Base-by-base conservation (phyloP, 2,329 filamentous ascomycete genomes). In the Colletotrichum karsti region DNA sequence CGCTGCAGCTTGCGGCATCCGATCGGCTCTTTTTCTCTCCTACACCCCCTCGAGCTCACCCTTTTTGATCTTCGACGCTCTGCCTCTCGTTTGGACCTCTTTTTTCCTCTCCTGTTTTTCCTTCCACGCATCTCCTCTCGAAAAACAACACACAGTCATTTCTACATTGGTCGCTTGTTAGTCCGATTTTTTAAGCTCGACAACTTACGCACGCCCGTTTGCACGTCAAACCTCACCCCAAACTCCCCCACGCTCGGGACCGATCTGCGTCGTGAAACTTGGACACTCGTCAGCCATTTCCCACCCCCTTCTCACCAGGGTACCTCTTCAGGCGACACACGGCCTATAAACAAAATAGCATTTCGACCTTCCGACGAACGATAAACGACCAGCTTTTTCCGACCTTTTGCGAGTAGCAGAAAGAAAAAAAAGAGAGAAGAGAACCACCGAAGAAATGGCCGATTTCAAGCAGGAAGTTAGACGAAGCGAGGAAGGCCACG, bases 401-500 rank as follows among this genome's bases (percentile, higher is more conserved):
- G 22, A 8, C 51, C 33, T 5, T 39, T 30, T 48, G 22, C 44
- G 18, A 50, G 44, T 18, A 30, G 41, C 7, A 51, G 24, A 33
- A 51, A 44, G 10, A 12, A 41, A n/a, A n/a, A n/a, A n/a, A n/a
- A n/a, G n/a, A n/a, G n/a, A n/a, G n/a, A n/a, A n/a, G n/a, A n/a
- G n/a, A n/a, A n/a, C n/a, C 24, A 46, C 10, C 46, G 24, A 8
- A 37, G 35, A 26, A 54, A 50, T 72, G 73, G 51, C 72, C 71
- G 22, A 71, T 66, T 48, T 69, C 70, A 44, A 71, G 63, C 46
- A 44, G 9, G 69, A 70, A 51, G 69, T 37, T 30, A 63, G 63
- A 26, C 50, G 67, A 50, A 70, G 69, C 56, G 69, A 71, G 59
- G 69, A 71, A 50, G 67, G 67, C 59, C 63, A 70, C 13, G 67